phyloP scores from a whole-genome alignment of 164 flowering plant genomes.

The Amborella trichopoda region DNA sequence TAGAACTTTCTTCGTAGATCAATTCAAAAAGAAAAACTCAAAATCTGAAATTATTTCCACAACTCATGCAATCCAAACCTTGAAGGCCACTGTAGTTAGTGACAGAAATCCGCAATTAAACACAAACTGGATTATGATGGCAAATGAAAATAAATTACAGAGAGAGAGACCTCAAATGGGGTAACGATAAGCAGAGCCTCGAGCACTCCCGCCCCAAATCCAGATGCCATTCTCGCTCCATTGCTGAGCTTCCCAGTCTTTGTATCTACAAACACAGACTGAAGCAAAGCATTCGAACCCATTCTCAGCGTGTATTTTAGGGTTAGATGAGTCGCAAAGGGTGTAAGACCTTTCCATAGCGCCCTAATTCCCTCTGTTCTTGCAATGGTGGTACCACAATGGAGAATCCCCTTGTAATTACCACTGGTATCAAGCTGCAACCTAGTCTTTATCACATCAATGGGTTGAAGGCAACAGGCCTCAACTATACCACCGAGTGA shows the following conservation, averaged over 20 bases:
- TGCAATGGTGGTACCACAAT: slow-evolving; percentile 65
- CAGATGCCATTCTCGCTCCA: slow-evolving; percentile 48
- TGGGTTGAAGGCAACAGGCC: slow-evolving; percentile 86
- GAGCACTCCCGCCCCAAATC: slow-evolving; percentile 92
- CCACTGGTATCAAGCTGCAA: slow-evolving; percentile 76
- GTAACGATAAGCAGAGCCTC: slow-evolving; percentile 93
- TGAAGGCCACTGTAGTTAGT: too few species aligned
- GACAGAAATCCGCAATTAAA: background rate
- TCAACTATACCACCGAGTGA: slow-evolving; percentile 84
- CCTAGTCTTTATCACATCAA: slow-evolving; percentile 93
- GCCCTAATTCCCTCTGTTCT: slow-evolving; percentile 82
- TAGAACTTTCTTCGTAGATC: too few species aligned
- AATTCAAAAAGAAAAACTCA: too few species aligned
- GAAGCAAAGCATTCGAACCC: slow-evolving; percentile 92
- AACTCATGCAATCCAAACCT: too few species aligned
- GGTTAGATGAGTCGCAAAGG: slow-evolving; percentile 91
- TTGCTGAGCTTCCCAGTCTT: slow-evolving; percentile 60
- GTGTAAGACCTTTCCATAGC: slow-evolving; percentile 94
- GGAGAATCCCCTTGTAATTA: slow-evolving; percentile 63
- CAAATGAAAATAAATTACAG: too few species aligned
- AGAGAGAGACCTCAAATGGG: slow-evolving; percentile 66
- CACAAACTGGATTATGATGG: too few species aligned
- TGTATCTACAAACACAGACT: slow-evolving; percentile 64
- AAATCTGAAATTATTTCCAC: too few species aligned
- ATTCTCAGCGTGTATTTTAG: slow-evolving; percentile 84